Conservation (phyloP, 129 eudicot species). For the Chrysanthemum seticuspe region DNA sequence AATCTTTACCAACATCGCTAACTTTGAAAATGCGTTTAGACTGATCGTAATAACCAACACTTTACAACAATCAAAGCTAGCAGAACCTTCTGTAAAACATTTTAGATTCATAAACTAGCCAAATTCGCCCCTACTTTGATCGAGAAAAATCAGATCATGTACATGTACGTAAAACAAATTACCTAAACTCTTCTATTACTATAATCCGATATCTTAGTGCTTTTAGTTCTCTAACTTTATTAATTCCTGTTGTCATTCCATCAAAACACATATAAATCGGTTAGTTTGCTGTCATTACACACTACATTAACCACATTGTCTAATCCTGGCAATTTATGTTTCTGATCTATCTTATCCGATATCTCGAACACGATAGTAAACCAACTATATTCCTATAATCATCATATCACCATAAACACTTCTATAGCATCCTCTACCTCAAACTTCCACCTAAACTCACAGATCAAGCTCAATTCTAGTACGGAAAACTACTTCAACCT, state of each 20-base stretch:
- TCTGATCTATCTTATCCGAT: background rate
- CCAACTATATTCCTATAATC: too few relatives aligned
- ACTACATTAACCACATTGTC: slow-evolving; percentile 5
- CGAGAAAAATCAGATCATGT: background rate
- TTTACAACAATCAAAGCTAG: slow-evolving; percentile 8
- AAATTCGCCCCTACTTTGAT: background rate
- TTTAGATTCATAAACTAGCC: slow-evolving; percentile 6
- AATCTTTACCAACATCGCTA: background rate
- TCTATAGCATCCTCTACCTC: too few relatives aligned
- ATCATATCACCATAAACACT: too few relatives aligned
- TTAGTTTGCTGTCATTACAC: background rate
- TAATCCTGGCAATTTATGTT: slow-evolving; percentile 3
- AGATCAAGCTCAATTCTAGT: too few relatives aligned
- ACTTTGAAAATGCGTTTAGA: too few relatives aligned
- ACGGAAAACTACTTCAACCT: too few relatives aligned
- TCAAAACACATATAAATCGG: slow-evolving; percentile 6
- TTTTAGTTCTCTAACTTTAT: background rate
- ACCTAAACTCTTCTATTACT: background rate
- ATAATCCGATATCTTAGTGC: background rate
- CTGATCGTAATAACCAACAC: background rate
- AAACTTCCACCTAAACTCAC: too few relatives aligned
- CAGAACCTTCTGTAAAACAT: slow-evolving; percentile 9
- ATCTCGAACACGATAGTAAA: too few relatives aligned
- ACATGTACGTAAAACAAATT: background rate
- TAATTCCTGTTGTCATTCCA: slow-evolving; percentile 1